Conservation (phyloP, 331 rosid genomes). For the Pyrus hybrid region DNA sequence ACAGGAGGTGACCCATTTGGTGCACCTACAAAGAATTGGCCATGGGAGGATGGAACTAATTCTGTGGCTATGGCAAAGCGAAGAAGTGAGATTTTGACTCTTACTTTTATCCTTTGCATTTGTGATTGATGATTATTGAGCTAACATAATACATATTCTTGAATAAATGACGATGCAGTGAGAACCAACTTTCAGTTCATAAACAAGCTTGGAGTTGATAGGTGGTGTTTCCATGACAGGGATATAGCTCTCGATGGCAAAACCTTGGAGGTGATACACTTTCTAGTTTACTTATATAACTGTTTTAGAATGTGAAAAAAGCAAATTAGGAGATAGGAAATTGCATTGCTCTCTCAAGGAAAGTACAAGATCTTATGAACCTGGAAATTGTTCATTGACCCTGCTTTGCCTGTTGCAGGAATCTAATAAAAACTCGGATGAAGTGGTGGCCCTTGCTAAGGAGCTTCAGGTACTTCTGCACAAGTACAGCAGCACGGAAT, state of each 20-base stretch:
- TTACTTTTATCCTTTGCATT: neutral
- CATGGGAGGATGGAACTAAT: conserved; percentile 98
- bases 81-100: conserved; percentile 52
- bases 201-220: conserved; percentile 75
- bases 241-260: conserved; percentile 84
- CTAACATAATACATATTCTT: conserved; percentile 1
- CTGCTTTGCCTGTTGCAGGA: conserved; percentile 42
- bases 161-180: conserved; percentile 40
- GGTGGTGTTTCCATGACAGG: conserved; percentile 96
- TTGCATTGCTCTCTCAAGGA: neutral
- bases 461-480: conserved; percentile 61
- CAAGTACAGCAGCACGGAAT: neutral
- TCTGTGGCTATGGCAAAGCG: conserved; percentile 88
- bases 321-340: neutral
- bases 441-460: conserved; percentile 76
- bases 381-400: neutral
- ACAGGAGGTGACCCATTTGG: conserved; percentile 91
- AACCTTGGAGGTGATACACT: conserved; percentile 52
- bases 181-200: conserved; percentile 88
- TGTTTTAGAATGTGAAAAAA: neutral
- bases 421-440: conserved; percentile 83
- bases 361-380: neutral
- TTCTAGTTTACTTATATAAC: neutral
- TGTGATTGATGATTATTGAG: neutral
- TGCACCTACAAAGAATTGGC: conserved; percentile 83